A percentile compares a stretch with the other conserved stretches of the same genome.
These are phyloP conservation scores for Zygoascus meyerae DNA, from an alignment of 1,139 yeast genomes.

Conservation along the genomic window DNA sequence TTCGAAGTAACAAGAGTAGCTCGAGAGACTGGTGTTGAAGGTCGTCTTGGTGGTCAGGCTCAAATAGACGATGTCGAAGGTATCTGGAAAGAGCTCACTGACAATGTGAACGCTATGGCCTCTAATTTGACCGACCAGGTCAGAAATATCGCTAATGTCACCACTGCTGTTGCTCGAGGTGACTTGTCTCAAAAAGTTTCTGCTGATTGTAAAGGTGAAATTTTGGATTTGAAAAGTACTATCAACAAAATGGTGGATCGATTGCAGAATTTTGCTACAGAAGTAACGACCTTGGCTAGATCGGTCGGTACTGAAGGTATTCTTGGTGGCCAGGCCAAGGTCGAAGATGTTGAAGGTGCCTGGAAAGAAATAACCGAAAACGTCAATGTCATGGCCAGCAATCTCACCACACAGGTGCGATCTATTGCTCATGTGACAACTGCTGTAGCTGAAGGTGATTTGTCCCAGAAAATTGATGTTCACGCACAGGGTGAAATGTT, in stretches of 20 bases:
- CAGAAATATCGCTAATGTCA: conserved; percentile 82
- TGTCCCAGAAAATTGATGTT: conserved; percentile 80
- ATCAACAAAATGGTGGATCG: conserved; percentile 86
- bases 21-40: conserved; percentile 84
- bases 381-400: conserved; percentile 85
- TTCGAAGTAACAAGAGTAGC: conserved; percentile 86
- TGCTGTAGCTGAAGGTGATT: conserved; percentile 88
- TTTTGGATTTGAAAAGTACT: conserved; percentile 70
- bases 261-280: conserved; percentile 80
- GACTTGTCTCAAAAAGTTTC: conserved; percentile 80
- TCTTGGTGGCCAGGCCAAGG: conserved; percentile 87
- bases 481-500: conserved; percentile 82
- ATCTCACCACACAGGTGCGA: conserved; percentile 82
- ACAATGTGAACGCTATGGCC: conserved; percentile 85
- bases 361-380: conserved; percentile 91
- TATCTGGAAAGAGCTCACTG: conserved; percentile 84
- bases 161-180: conserved; percentile 90
- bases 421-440: conserved; percentile 88
- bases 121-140: conserved; percentile 80
- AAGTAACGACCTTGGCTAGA: conserved; percentile 78
- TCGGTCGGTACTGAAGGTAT: conserved; percentile 90
- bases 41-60: conserved; percentile 84
- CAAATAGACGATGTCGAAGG: conserved; percentile 79
- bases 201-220: conserved; percentile 87
- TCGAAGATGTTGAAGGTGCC: conserved; percentile 87